These are phyloP conservation scores for Rhodosporidiobolus sp. DNA, from an alignment of 768 basidiomycete genomes.

Conservation along the genomic window DNA sequence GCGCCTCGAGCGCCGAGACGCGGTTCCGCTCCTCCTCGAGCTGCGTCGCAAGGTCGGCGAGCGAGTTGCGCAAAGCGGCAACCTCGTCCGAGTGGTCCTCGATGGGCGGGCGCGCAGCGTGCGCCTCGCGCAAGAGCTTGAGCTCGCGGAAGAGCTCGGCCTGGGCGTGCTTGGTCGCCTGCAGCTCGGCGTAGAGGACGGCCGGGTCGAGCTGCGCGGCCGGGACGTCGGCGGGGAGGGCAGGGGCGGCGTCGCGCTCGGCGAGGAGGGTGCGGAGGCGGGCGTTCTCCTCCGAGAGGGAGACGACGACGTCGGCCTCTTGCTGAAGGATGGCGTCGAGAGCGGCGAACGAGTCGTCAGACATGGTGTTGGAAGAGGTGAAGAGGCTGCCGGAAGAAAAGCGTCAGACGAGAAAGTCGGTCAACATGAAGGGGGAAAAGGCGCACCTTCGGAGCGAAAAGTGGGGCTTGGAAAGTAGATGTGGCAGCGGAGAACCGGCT, in stretches of 20 bases:
- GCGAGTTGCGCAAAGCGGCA: conserved; percentile 18
- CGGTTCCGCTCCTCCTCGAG: conserved; percentile 30
- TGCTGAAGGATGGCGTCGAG: conserved; percentile 33
- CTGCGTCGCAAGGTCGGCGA: conserved; percentile 29
- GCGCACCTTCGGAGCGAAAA: no score
- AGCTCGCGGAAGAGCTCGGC: conserved; percentile 19
- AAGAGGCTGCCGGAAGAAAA: neutral
- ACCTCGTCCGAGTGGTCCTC: conserved; percentile 31
- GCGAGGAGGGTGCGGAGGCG: conserved; percentile 28
- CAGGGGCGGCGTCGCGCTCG: neutral
- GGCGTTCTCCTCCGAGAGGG: conserved; percentile 34
- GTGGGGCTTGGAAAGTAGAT: no score
- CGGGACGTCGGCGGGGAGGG: neutral
- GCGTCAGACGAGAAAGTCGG: no score
- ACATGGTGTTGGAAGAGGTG: neutral
- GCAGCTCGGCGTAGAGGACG: conserved; percentile 21
- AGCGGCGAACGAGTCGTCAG: conserved; percentile 29
- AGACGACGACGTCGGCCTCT: conserved; percentile 13
- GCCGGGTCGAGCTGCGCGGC: conserved; percentile 6
- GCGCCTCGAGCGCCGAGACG: conserved; percentile 22
- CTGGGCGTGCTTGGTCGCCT: conserved; percentile 12
- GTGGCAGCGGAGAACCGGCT: no score
- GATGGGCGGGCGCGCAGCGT: neutral
- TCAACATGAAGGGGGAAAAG: no score
- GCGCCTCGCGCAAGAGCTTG: neutral